Conservation (phyloP, 257 asterid species). For the Capsicum chinense region DNA sequence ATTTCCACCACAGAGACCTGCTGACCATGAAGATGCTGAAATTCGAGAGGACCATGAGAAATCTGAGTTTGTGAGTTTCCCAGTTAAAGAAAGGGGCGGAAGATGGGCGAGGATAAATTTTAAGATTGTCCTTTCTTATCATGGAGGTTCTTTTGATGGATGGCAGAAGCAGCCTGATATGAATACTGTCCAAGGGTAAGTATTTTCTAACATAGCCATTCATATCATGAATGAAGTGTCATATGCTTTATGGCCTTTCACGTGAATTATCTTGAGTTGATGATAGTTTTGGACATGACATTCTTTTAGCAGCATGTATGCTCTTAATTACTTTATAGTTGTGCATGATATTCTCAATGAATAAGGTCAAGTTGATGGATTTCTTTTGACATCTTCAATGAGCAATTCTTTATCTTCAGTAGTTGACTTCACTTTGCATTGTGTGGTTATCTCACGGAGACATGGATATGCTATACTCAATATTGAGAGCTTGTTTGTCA, state of each 20-base stretch:
- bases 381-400: slow-evolving; percentile 9
- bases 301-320: slow-evolving; percentile 20
- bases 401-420: background rate
- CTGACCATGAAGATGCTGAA: slow-evolving; percentile 49
- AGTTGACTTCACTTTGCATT: background rate
- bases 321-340: slow-evolving; percentile 12
- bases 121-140: slow-evolving; percentile 79
- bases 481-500: background rate
- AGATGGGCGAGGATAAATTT: slow-evolving; percentile 88
- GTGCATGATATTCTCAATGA: background rate
- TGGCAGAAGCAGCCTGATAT: slow-evolving; percentile 97
- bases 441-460: slow-evolving; percentile 15
- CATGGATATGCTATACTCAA: background rate
- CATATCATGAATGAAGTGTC: slow-evolving; percentile 4
- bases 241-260: background rate
- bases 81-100: slow-evolving; percentile 57
- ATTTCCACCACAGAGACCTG: slow-evolving; percentile 42
- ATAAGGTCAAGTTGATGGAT: slow-evolving; percentile 17
- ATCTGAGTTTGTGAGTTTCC: slow-evolving; percentile 44
- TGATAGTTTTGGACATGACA: slow-evolving; percentile 15
- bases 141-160: slow-evolving; percentile 91
- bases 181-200: slow-evolving; percentile 87
- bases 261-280: background rate
- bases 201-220: slow-evolving; percentile 18
- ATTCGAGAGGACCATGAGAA: slow-evolving; percentile 48